phyloP scores from a whole-genome alignment of 148 eudicot genomes.

The Vaccinium macrocarpon region DNA sequence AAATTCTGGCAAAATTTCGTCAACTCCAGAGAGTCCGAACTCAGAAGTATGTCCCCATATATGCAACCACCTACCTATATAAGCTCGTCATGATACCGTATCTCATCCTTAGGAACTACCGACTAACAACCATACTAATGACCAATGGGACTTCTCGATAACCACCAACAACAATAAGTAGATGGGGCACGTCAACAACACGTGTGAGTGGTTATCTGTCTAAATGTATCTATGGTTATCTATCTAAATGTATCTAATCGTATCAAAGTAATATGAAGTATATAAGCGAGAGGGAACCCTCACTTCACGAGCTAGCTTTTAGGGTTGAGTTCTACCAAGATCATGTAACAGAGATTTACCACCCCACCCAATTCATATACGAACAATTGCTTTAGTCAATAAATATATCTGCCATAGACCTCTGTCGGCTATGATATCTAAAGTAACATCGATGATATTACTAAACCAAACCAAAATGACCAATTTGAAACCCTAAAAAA shows the following conservation, averaged over 20 bases:
- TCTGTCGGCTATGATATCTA: neutral
- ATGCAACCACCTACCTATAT: neutral
- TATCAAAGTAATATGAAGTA: too few species aligned
- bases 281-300: too few species aligned
- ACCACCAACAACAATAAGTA: neutral
- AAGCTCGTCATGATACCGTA: neutral
- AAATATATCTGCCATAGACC: too few species aligned
- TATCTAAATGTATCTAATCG: too few species aligned
- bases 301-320: too few species aligned
- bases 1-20: neutral
- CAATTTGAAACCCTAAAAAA: neutral
- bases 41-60: neutral
- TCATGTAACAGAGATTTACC: too few species aligned
- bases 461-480: neutral
- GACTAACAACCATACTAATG: neutral
- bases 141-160: neutral
- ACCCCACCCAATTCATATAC: too few species aligned
- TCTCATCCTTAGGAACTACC: neutral
- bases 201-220: neutral
- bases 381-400: too few species aligned
- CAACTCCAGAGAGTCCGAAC: neutral
- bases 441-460: neutral
- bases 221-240: neutral
- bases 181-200: neutral
- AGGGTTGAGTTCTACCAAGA: too few species aligned